Conservation (phyloP, 2,329 filamentous ascomycete species). For the Mariannaea elegans region DNA sequence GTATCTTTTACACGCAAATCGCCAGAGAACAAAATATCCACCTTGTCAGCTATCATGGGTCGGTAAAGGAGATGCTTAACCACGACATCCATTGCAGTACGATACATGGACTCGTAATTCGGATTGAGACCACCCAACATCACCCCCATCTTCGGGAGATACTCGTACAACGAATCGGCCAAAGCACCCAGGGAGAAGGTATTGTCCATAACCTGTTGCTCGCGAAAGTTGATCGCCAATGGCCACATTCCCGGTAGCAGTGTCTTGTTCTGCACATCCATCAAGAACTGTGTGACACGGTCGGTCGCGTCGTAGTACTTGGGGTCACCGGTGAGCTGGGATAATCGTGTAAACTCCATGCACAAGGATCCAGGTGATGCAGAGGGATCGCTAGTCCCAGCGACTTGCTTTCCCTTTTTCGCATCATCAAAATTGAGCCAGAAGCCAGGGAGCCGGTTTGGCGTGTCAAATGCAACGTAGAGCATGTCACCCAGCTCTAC, state of each 20-base stretch:
- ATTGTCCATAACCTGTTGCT: constrained; percentile 61
- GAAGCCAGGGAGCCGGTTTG: constrained; percentile 59
- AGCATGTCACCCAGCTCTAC: constrained; percentile 64
- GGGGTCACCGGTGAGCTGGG: constrained; percentile 74
- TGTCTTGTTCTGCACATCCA: constrained; percentile 72
- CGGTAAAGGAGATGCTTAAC: constrained; percentile 73
- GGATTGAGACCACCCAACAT: constrained; percentile 70
- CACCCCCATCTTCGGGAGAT: constrained; percentile 69
- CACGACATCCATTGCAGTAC: constrained; percentile 67
- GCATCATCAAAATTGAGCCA: constrained; percentile 56
- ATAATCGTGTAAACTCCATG: constrained; percentile 78
- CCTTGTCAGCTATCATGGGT: constrained; percentile 69
- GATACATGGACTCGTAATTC: constrained; percentile 73
- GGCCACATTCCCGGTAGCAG: constrained; percentile 83
- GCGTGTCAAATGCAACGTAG: constrained; percentile 63
- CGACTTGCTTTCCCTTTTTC: constrained; percentile 55
- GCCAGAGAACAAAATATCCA: constrained; percentile 64
- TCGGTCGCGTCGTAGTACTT: constrained; percentile 83
- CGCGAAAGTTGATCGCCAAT: constrained; percentile 64
- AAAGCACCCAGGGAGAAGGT: constrained; percentile 62
- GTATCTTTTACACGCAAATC: constrained; percentile 42
- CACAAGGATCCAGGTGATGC: constrained; percentile 70
- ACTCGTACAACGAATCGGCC: constrained; percentile 69
- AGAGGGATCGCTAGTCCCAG: constrained; percentile 59
- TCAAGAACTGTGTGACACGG: constrained; percentile 76